Evolutionary conservation across 2,329 filamentous ascomycete genomes (phyloP).

Genomic region (Xylariales sp.): DNA sequence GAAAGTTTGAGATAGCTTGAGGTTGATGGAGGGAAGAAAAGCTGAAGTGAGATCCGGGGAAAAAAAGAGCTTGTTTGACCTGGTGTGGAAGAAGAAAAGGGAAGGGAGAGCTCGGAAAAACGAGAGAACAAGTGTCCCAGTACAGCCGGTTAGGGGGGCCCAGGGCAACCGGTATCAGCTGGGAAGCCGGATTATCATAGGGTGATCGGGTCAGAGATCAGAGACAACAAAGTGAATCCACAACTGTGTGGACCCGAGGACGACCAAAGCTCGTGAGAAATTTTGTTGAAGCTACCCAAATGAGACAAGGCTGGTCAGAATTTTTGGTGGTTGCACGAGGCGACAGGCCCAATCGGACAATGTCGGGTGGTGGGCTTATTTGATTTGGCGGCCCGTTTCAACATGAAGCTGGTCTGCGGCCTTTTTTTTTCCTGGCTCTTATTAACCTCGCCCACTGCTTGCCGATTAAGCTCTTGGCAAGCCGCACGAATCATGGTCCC

Average conservation of each 20-base stretch:
- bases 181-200: conserved; percentile 12
- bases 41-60: conserved; percentile 17
- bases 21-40: conserved; percentile 17
- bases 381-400: conserved; percentile 2
- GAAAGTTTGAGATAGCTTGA: conserved; percentile 23
- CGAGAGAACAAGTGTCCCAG: conserved; percentile 12
- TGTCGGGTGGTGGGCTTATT: conserved; percentile 4
- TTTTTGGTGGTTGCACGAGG: conserved; percentile 10
- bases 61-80: conserved; percentile 22
- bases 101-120: conserved; percentile 23
- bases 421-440: conserved; percentile 5
- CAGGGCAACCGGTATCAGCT: conserved; percentile 4
- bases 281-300: conserved; percentile 24
- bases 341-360: conserved; percentile 6
- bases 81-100: conserved; percentile 22
- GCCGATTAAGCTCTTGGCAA: neutral
- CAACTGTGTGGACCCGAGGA: conserved; percentile 13
- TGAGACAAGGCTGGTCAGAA: conserved; percentile 25
- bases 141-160: conserved; percentile 7
- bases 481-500: conserved; percentile 3
- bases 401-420: conserved; percentile 3
- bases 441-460: too few species aligned
- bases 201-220: conserved; percentile 13
- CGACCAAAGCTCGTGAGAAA: conserved; percentile 20
- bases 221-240: conserved; percentile 7